phyloP scores from a whole-genome alignment of 768 basidiomycete genomes.

The Daedaleopsis sinensis region DNA sequence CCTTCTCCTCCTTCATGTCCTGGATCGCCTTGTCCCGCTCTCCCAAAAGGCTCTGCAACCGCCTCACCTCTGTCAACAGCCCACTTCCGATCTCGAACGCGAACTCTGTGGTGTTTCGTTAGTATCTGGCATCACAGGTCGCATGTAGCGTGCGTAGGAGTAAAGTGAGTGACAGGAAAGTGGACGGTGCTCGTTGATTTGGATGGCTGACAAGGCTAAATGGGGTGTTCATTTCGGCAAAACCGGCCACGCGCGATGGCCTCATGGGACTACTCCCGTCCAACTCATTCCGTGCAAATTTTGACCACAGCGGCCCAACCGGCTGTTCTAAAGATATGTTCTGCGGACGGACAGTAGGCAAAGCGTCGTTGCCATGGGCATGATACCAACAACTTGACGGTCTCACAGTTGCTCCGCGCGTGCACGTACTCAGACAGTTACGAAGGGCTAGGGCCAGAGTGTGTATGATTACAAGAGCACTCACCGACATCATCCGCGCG shows the following conservation, averaged over 20 bases:
- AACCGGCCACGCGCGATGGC: neutral
- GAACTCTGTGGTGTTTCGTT: slow-evolving; percentile 63
- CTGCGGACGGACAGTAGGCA: neutral
- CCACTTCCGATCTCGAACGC: slow-evolving; percentile 98
- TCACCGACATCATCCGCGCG: slow-evolving; percentile 86
- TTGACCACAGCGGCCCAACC: neutral
- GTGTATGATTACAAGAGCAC: slow-evolving; percentile 32
- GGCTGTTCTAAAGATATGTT: neutral
- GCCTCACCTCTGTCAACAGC: slow-evolving; percentile 86
- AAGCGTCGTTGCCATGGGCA: neutral
- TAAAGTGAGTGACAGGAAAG: no score
- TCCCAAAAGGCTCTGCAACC: slow-evolving; percentile 86
- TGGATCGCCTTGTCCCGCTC: slow-evolving; percentile 94
- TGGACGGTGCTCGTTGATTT: neutral
- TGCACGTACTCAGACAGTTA: no score
- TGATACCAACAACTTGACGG: neutral
- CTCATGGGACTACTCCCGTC: neutral
- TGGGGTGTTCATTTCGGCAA: neutral
- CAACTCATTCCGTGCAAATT: neutral
- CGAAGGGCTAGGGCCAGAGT: neutral
- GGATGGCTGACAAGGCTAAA: neutral
- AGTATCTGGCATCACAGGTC: slow-evolving; percentile 18
- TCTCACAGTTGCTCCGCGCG: no score
- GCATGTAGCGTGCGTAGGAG: no score
- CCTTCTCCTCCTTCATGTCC: slow-evolving; percentile 90